A percentile compares a stretch with the other conserved stretches of the same genome.
Conservation (phyloP, 192 early-diverging fungal species). For the Coemansia sp. region DNA sequence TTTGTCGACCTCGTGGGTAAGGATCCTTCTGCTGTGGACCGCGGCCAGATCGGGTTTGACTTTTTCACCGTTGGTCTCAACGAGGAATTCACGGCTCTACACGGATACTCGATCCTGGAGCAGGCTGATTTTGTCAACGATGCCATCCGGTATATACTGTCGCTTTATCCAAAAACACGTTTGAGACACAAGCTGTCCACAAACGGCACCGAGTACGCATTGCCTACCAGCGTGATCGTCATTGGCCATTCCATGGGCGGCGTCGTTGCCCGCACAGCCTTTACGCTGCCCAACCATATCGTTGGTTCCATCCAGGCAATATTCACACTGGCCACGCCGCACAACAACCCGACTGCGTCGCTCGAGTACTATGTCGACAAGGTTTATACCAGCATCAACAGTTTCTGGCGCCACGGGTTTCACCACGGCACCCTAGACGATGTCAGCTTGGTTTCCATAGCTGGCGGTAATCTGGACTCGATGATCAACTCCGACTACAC, state of each 20-base stretch:
- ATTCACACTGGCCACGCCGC: constrained; percentile 88
- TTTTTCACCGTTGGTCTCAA: constrained; percentile 73
- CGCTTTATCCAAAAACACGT: constrained; percentile 63
- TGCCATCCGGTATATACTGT: constrained; percentile 74
- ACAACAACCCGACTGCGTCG: constrained; percentile 75
- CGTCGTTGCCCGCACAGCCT: constrained; percentile 82
- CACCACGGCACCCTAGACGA: constrained; percentile 48
- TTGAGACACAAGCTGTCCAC: constrained; percentile 13
- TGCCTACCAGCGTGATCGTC: constrained; percentile 77
- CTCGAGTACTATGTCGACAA: constrained; percentile 61
- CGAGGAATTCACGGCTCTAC: constrained; percentile 91
- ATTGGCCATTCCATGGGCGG: constrained; percentile 97
- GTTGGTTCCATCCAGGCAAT: constrained; percentile 77
- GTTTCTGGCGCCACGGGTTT: constrained; percentile 67
- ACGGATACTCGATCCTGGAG: constrained; percentile 76
- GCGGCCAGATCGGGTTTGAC: constrained; percentile 52
- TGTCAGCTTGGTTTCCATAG: constrained; percentile 82
- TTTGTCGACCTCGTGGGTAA: constrained; percentile 54
- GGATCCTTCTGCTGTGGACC: constrained; percentile 13
- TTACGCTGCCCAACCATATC: constrained; percentile 70
- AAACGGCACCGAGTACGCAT: constrained; percentile 35
- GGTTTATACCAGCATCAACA: constrained; percentile 69
- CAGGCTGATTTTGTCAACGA: constrained; percentile 87
- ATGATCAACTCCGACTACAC: constrained; percentile 81
- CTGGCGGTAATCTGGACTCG: constrained; percentile 85